Conservation (phyloP, 2,329 filamentous ascomycete genomes). For the Aspergillus tanneri region DNA sequence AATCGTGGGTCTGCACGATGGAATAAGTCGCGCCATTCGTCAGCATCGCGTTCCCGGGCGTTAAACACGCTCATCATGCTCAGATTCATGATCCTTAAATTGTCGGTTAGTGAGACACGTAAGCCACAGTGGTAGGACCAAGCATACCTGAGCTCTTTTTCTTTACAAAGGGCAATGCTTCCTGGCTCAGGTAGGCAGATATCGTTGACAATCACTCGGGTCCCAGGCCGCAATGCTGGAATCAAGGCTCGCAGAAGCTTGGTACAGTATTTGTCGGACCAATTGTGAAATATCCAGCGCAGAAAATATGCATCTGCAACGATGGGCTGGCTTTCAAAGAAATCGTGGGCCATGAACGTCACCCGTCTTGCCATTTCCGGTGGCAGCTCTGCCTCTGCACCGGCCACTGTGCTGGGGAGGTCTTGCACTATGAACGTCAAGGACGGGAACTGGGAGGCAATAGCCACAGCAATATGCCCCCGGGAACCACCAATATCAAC, state of each 20-base stretch:
- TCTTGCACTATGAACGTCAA: constrained; percentile 2
- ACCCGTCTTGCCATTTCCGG: neutral
- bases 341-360: constrained; percentile 3
- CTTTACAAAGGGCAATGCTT: neutral
- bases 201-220: neutral
- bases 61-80: neutral
- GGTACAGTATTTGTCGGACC: constrained; percentile 3
- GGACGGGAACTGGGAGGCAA: neutral
- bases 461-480: neutral
- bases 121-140: neutral
- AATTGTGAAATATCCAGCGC: constrained; percentile 7
- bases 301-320: constrained; percentile 3
- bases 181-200: neutral
- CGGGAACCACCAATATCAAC: constrained; percentile 1
- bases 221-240: neutral
- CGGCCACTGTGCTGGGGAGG: neutral
- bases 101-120: neutral
- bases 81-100: neutral
- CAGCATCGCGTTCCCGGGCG: neutral
- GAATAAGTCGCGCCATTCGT: neutral
- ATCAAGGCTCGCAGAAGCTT: constrained; percentile 1
- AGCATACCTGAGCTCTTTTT: neutral
- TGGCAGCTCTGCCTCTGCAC: neutral
- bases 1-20: neutral
- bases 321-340: neutral